Evolutionary conservation across 75 land plant species (phyloP), one percentile per base, ranked within the genome.

Genomic region (Selaginella tamariscina): DNA sequence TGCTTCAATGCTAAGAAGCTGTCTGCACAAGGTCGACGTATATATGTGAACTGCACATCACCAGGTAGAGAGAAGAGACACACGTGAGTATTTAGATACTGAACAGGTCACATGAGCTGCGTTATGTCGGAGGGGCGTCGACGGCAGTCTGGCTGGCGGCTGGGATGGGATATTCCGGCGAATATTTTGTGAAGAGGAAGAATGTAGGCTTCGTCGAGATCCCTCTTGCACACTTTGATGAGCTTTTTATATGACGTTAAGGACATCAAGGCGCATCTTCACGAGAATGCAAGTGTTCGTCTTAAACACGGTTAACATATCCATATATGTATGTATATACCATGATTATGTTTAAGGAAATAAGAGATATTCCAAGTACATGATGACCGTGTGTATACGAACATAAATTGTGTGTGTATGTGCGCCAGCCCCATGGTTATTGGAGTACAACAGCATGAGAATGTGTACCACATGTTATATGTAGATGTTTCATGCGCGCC

Each of bases 171-270:
- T n/a, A n/a, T n/a, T 21, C 62, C 8, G 62, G 62, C 8, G 62
- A n/a, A 2, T 59, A 23, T n/a, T 59, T 59, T 59, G 62, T 59
- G 62, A 21, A 59, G 8, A 5, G 62, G 18, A 59, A 59, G 26
- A 59, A n/a, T n/a, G 62, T 59, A 21, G 62, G 62, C 2, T 59
- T 59, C 23, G 62, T 23, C n/a, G 24, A 59, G 24, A 26, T 59
- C 8, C 62, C 62, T 8, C 62, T 59, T n/a, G 9, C 23, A 2
- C 23, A 59, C 62, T 5, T 9, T 9, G 62, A 21, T n/a, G 15
- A 39, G 49, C 49, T 39, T 15, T n/a, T 5, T 39, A 5, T 39
- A 39, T 39, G 49, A 39, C 15, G 11, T 15, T 15, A 15, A 39
- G 49, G 49, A 15, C 49, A 39, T 39, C 49, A 39, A 39, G 49